These are phyloP conservation scores for Carex pumila DNA, from an alignment of 176 grass and related monocot species.

Conservation along the genomic window DNA sequence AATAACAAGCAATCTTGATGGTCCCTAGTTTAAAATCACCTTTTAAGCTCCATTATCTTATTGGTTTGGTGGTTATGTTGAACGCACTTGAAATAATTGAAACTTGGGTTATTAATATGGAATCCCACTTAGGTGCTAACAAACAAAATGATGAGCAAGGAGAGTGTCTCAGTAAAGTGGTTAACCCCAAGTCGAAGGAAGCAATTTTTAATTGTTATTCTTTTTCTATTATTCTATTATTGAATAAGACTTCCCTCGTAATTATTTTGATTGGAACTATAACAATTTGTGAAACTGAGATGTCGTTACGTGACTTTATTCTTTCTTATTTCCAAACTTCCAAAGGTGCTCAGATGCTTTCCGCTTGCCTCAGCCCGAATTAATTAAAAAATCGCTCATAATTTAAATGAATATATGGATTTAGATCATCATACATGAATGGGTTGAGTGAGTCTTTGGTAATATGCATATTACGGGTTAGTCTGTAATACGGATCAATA, in stretches of 20 bases:
- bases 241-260: not conserved
- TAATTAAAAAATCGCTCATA: no score
- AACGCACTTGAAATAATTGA: conserved; percentile 3
- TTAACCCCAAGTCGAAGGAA: conserved; percentile 21
- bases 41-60: conserved; percentile 24
- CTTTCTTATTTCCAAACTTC: not conserved
- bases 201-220: not conserved
- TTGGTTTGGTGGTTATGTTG: conserved; percentile 25
- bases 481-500: no score
- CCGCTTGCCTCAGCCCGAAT: no score
- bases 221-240: not conserved
- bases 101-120: conserved; percentile 6
- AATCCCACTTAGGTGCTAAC: conserved; percentile 15
- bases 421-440: not conserved
- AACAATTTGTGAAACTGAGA: not conserved
- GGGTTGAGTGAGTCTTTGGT: not conserved
- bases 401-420: not conserved
- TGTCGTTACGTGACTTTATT: not conserved
- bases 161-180: not conserved
- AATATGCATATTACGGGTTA: no score
- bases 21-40: conserved; percentile 17
- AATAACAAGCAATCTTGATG: conserved; percentile 26
- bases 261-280: not conserved
- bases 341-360: not conserved
- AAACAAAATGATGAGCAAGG: conserved; percentile 18